These are phyloP conservation scores for Cadophora malorum DNA, from an alignment of 2,329 filamentous ascomycete species.

Conservation along the genomic window DNA sequence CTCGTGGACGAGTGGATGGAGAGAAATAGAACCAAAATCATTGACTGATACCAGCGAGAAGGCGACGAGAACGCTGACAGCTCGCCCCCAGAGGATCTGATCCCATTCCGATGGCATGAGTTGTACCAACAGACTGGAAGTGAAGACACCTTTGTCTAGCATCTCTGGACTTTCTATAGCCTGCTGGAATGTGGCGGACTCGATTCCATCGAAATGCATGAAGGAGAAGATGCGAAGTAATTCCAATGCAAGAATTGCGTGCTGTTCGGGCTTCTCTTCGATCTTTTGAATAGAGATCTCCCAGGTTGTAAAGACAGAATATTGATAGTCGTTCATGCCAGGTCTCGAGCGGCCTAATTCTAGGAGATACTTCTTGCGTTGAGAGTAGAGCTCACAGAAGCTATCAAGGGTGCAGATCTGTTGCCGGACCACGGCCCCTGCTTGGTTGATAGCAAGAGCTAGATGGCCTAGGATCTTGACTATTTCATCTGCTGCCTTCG, in stretches of 20 bases:
- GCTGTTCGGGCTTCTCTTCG: slow-evolving; percentile 6
- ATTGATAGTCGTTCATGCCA: slow-evolving; percentile 24
- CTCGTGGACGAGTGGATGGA: slow-evolving; percentile 47
- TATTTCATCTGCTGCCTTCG: slow-evolving; percentile 26
- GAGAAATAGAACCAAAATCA: slow-evolving; percentile 34
- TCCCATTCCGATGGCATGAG: slow-evolving; percentile 30
- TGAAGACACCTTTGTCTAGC: background rate
- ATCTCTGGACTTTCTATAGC: background rate
- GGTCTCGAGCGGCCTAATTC: slow-evolving; percentile 17
- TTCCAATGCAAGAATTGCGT: slow-evolving; percentile 27
- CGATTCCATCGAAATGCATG: slow-evolving; percentile 33
- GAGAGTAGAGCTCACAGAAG: slow-evolving; percentile 25
- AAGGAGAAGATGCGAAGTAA: slow-evolving; percentile 31
- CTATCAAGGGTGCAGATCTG: slow-evolving; percentile 27
- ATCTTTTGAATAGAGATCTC: slow-evolving; percentile 32
- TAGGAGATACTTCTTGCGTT: slow-evolving; percentile 26
- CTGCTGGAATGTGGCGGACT: slow-evolving; percentile 10
- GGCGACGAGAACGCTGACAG: slow-evolving; percentile 12
- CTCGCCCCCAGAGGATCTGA: slow-evolving; percentile 21
- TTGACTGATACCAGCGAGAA: slow-evolving; percentile 29
- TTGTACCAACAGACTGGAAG: slow-evolving; percentile 2
- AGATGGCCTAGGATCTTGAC: slow-evolving; percentile 38
- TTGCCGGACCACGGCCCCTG: slow-evolving; percentile 35
- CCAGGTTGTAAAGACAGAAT: slow-evolving; percentile 34
- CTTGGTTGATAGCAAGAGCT: slow-evolving; percentile 44